Percentiles rank a stretch among this genome's conserved stretches.
These are phyloP conservation scores for Physcomitrium patens DNA, from an alignment of 225 moss, liverwort and hornwort species.

Conservation along the genomic window DNA sequence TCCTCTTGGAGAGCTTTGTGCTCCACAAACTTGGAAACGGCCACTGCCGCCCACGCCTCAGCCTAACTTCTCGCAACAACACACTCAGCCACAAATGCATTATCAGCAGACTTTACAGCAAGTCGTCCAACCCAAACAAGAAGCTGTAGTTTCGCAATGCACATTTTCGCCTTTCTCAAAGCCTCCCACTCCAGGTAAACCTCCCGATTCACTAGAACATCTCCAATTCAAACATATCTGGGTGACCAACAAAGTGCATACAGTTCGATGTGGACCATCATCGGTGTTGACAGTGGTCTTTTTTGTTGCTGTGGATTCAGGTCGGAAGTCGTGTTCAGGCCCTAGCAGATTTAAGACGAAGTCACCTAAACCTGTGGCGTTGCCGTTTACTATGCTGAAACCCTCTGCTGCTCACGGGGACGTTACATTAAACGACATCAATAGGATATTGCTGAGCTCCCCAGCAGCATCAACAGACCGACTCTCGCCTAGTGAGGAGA, in stretches of 20 bases:
- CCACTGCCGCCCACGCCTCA: constrained; percentile 45
- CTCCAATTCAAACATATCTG: too few relatives aligned
- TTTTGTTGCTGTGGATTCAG: constrained; percentile 32
- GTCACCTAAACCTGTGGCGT: constrained; percentile 58
- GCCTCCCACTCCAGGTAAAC: constrained; percentile 61
- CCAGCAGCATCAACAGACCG: constrained; percentile 57
- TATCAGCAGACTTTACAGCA: constrained; percentile 39
- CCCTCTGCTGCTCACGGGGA: constrained; percentile 81
- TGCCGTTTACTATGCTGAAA: constrained; percentile 80
- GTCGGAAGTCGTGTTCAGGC: constrained; percentile 48
- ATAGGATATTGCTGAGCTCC: constrained; percentile 66
- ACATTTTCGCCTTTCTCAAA: constrained; percentile 56
- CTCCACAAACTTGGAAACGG: constrained; percentile 56
- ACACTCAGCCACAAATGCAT: constrained; percentile 34
- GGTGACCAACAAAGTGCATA: too few relatives aligned
- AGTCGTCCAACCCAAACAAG: constrained; percentile 32
- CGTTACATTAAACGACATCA: constrained; percentile 79
- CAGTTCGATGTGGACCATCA: too few relatives aligned
- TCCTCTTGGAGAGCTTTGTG: constrained; percentile 33
- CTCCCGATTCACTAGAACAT: background rate
- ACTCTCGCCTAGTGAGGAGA: constrained; percentile 48
- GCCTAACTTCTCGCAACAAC: constrained; percentile 38
- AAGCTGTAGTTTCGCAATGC: constrained; percentile 53
- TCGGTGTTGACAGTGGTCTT: constrained; percentile 7
- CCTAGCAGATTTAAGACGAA: constrained; percentile 62